These are phyloP conservation scores for Escovopsis sp. DNA, from an alignment of 2,329 filamentous ascomycete species.

Conservation along the genomic window DNA sequence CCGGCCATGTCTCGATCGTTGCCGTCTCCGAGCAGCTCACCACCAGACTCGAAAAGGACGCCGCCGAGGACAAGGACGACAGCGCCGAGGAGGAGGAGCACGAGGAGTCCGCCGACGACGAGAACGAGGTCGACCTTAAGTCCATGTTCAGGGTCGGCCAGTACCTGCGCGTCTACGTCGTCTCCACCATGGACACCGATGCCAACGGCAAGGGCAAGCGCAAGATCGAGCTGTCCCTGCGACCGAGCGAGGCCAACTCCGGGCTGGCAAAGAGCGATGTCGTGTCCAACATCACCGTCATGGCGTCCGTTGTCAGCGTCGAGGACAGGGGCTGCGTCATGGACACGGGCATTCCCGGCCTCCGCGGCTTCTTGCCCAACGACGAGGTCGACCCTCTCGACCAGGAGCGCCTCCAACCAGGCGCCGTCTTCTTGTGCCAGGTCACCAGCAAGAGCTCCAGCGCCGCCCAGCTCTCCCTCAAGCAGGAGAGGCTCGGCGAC, in stretches of 20 bases:
- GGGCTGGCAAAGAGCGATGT: slow-evolving; percentile 60
- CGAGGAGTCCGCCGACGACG: slow-evolving; percentile 17
- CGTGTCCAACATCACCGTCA: slow-evolving; percentile 61
- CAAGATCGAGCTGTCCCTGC: slow-evolving; percentile 75
- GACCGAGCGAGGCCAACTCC: slow-evolving; percentile 64
- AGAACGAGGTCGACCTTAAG: slow-evolving; percentile 54
- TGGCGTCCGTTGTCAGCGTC: slow-evolving; percentile 80
- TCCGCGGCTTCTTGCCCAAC: slow-evolving; percentile 73
- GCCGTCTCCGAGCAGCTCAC: slow-evolving; percentile 74
- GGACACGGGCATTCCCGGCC: slow-evolving; percentile 63
- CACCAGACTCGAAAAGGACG: slow-evolving; percentile 56
- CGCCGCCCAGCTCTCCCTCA: slow-evolving; percentile 71
- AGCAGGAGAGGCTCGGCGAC: slow-evolving; percentile 54
- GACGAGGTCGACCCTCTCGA: slow-evolving; percentile 56
- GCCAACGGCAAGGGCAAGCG: slow-evolving; percentile 47
- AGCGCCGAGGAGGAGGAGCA: slow-evolving; percentile 33
- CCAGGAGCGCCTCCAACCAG: slow-evolving; percentile 59
- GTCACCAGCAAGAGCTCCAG: slow-evolving; percentile 61
- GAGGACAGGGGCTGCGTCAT: slow-evolving; percentile 93
- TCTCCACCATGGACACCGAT: slow-evolving; percentile 59
- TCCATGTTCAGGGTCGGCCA: slow-evolving; percentile 70
- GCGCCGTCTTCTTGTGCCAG: slow-evolving; percentile 71
- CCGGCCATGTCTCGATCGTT: slow-evolving; percentile 81
- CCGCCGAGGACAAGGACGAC: slow-evolving; percentile 30
- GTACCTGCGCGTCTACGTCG: slow-evolving; percentile 72